A percentile compares a stretch with the other conserved stretches of the same genome.
These are phyloP conservation scores for Penicillium sp. DNA, from an alignment of 2,329 filamentous ascomycete species.

Conservation along the genomic window DNA sequence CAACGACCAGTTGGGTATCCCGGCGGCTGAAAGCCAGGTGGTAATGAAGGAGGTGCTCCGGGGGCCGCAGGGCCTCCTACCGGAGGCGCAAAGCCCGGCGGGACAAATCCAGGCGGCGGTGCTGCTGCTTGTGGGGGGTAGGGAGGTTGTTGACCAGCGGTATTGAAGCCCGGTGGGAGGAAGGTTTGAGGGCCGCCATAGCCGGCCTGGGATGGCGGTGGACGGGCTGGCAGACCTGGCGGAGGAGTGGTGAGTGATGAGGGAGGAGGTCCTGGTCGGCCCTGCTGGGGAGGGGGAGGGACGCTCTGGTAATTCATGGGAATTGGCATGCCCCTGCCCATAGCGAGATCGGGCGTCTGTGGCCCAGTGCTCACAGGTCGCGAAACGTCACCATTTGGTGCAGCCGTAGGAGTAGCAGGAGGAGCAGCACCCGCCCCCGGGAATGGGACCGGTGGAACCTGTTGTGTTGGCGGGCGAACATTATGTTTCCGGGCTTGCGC, in stretches of 20 bases:
- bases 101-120: constrained; percentile 53
- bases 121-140: constrained; percentile 45
- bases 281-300: constrained; percentile 39
- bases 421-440: constrained; percentile 49
- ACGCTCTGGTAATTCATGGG: constrained; percentile 46
- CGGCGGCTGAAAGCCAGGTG: constrained; percentile 47
- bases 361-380: constrained; percentile 37
- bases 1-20: constrained; percentile 43
- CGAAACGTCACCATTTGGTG: constrained; percentile 46
- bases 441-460: constrained; percentile 69
- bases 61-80: constrained; percentile 29
- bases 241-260: constrained; percentile 48
- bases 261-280: constrained; percentile 59
- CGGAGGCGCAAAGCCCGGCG: constrained; percentile 51
- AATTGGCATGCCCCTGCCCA: constrained; percentile 45
- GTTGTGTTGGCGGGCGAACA: constrained; percentile 77
- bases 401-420: constrained; percentile 47
- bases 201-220: constrained; percentile 68
- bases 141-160: constrained; percentile 30
- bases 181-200: constrained; percentile 63
- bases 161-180: constrained; percentile 42
- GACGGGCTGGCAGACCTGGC: constrained; percentile 64
- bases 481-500: constrained; percentile 93
- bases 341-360: constrained; percentile 34
- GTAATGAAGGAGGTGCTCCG: constrained; percentile 38